Conservation (phyloP, 768 basidiomycete species). For the Lyophyllum atratum region DNA sequence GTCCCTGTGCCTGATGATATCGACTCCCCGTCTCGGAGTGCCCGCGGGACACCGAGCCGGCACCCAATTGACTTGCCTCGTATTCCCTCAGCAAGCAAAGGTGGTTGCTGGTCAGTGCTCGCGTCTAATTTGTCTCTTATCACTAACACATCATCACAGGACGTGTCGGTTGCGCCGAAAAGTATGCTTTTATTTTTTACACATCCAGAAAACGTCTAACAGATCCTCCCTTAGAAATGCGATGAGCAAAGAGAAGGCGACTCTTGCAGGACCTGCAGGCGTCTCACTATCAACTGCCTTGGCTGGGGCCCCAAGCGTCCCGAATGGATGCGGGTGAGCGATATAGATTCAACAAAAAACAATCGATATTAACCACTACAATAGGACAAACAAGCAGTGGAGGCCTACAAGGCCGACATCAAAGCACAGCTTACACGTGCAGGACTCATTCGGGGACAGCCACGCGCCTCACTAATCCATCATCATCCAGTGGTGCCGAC, state of each 20-base stretch:
- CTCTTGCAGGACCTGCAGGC: conserved; percentile 80
- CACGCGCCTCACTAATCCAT: conserved; percentile 57
- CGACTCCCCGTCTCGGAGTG: conserved; percentile 27
- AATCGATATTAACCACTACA: conserved; percentile 1
- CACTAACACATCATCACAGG: conserved; percentile 42
- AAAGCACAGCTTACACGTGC: conserved; percentile 77
- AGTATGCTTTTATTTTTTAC: conserved; percentile 40
- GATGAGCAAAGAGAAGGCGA: conserved; percentile 82
- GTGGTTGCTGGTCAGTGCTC: conserved; percentile 74
- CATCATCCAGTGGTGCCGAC: conserved; percentile 26
- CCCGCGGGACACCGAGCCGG: conserved; percentile 48
- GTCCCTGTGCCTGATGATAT: conserved; percentile 31
- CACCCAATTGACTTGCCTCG: conserved; percentile 53
- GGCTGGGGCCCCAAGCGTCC: conserved; percentile 85
- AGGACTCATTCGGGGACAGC: conserved; percentile 83
- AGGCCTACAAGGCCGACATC: conserved; percentile 81
- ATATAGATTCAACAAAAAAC: neutral
- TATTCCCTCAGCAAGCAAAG: conserved; percentile 58
- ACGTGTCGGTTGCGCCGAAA: conserved; percentile 84
- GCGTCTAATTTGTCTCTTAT: conserved; percentile 9
- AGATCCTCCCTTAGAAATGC: conserved; percentile 64
- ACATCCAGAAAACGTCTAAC: conserved; percentile 1
- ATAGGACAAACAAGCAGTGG: conserved; percentile 82
- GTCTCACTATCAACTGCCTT: conserved; percentile 78
- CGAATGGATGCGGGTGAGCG: conserved; percentile 83